A percentile compares a stretch with the other conserved stretches of the same genome.
Evolutionary conservation across 192 early-diverging fungal species (phyloP).

Genomic region (Helicostylum pulchrum): DNA sequence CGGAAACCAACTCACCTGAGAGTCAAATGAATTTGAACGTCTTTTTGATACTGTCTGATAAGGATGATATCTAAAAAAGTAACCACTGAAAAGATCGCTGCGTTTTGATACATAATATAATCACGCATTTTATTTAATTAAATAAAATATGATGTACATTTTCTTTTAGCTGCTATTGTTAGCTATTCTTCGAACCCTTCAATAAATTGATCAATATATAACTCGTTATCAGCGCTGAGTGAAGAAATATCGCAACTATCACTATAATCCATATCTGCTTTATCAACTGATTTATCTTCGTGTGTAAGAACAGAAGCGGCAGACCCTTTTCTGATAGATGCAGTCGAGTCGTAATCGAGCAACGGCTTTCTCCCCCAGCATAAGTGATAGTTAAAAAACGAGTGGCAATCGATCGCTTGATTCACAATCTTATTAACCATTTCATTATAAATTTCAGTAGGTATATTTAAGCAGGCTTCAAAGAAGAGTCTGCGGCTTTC

Average conservation of each 20-base stretch:
- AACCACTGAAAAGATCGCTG: no score
- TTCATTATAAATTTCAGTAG: not conserved
- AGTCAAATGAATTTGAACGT: conserved; percentile 8
- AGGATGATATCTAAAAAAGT: no score
- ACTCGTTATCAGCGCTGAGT: conserved; percentile 1
- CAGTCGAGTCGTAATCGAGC: not conserved
- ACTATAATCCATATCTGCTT: not conserved
- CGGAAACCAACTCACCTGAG: conserved; percentile 6
- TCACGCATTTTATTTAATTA: no score
- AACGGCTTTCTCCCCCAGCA: conserved; percentile 8
- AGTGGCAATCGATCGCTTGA: not conserved
- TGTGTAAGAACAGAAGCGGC: no score
- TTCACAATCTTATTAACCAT: not conserved
- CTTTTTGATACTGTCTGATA: conserved; percentile 5
- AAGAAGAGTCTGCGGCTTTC: conserved; percentile 2
- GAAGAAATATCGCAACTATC: not conserved
- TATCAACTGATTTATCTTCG: no score
- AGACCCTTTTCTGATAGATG: not conserved
- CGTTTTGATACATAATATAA: no score
- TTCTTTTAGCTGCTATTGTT: no score
- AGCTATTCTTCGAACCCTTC: conserved; percentile 11
- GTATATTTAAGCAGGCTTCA: not conserved
- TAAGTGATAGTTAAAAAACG: conserved; percentile 7
- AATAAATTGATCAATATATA: conserved; percentile 10
- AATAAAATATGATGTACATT: no score